Evolutionary conservation across 2,329 filamentous ascomycete genomes (phyloP), one percentile per base, ranked within the genome.

Genomic region (Madurella fahalii): DNA sequence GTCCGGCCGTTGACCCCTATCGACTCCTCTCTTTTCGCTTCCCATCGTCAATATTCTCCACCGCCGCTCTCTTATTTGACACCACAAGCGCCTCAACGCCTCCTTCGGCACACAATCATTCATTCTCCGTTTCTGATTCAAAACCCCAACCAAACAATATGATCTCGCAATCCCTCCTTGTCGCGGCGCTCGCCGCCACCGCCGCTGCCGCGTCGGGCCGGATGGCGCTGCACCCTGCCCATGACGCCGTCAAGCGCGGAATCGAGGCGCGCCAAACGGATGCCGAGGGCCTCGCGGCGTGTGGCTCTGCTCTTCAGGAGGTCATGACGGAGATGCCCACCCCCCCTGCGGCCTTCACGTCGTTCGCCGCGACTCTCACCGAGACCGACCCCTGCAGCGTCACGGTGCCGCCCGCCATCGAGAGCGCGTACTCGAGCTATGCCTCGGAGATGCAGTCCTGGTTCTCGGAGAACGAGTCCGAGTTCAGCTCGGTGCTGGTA

Each of bases 221-320:
- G 55, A 50, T 48, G 25, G 7, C 3, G 4, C 25, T 25, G 25
- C 25, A 25, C 25, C 60, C 58, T 1, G 58, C 37, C 55, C 54
- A 56, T 52, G 31, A 47, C 9, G 45, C 18, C 40, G 42, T 50
- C 20, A 51, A 52, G 39, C 62, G 62, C 53, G 56, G 60, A 9
- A 30, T 68, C 30, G 31, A 57, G 40, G 57, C 62, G 31, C 63
- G 64, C 51, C 64, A 68, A 52, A 65, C 66, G 40, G 59, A 58
- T 40, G 53, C 18, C 43, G 42, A n/a, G 43, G 49, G 47, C 17
- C 52, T 42, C 30, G 31, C 17, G 3, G 51, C 55, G 25, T 69
- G 67, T 47, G 20, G 58, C 9, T 52, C 40, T 1, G 57, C 56
- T 7, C 52, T 69, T 2, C 2, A 45, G 13, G 56, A 61, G 41